Evolutionary conservation across 306 rosid species (phyloP), one percentile per base, ranked within the genome.

Genomic region (Arachis stenosperma): DNA sequence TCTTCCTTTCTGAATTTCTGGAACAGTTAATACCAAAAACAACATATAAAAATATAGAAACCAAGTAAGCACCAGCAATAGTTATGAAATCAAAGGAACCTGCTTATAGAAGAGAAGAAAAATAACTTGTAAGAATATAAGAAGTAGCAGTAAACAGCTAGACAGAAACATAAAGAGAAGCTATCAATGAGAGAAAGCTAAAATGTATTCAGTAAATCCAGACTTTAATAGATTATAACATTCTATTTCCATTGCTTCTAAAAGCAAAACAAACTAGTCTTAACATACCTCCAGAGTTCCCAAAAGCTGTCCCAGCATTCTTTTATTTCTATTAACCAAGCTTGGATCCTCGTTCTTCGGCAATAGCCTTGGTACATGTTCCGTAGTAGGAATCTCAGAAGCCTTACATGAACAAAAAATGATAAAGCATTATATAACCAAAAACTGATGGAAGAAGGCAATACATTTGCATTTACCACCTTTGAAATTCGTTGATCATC

Each of bases 301-400:
- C 27, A 22, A 22, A 22, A 93, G 96, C 84, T 91, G 97, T 47
- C 98, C 98, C 77, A 93, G 80, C 98, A 93, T 91, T 85, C 98
- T 89, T 72, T 63, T 93, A 60, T 93, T 93, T 88, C 98, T 85
- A 81, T 83, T 91, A 79, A 93, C 94, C 89, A 93, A 77, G 75
- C 89, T 87, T 56, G 98, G 98, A 70, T 93, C 98, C 41, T 93
- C 92, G n/a, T 89, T 78, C 86, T 88, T 93, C 2, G 94, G 98
- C 86, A 93, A 65, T 67, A 93, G 83, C 83, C 98, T 89, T 0
- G 98, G 97, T 74, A 85, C 87, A 82, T 78, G 88, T 65, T 91
- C 94, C 0, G 72, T 9, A 55, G 79, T 57, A 22, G 92, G 97
- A 80, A 84, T 69, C 51, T 89, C 96, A 14, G 84, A 81, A 84